phyloP scores from a whole-genome alignment of 768 basidiomycete genomes.

The Lactarius pseudohatsudake region DNA sequence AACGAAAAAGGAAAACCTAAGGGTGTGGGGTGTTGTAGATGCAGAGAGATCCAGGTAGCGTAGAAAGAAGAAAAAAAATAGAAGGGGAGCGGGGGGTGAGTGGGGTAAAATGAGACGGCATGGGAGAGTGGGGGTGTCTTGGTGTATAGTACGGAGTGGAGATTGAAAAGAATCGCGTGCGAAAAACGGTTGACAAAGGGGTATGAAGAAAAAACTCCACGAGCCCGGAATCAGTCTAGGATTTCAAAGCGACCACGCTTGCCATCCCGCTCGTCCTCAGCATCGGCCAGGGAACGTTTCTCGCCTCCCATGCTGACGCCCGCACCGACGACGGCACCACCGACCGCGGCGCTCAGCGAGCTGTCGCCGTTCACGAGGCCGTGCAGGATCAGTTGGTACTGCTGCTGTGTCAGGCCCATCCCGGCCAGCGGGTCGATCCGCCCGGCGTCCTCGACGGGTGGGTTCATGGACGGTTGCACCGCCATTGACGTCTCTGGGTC shows the following conservation, averaged over 20 bases:
- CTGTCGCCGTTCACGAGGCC: slow-evolving; percentile 64
- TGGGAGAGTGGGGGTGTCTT: not conserved
- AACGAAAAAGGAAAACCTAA: not conserved
- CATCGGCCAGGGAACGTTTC: slow-evolving; percentile 34
- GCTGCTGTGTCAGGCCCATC: slow-evolving; percentile 87
- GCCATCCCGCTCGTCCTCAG: slow-evolving; percentile 37
- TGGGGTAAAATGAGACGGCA: not conserved
- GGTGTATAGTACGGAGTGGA: not conserved
- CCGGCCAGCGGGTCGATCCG: slow-evolving; percentile 78
- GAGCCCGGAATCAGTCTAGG: slow-evolving; percentile 34
- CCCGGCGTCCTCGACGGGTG: slow-evolving; percentile 24
- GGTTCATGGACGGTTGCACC: slow-evolving; percentile 35
- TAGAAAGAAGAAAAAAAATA: not conserved
- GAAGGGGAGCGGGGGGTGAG: not conserved
- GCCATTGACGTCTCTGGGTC: slow-evolving; percentile 45
- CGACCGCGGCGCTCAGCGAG: slow-evolving; percentile 10
- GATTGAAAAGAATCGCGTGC: not conserved
- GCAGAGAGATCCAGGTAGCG: slow-evolving; percentile 15
- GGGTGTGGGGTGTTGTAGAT: slow-evolving; percentile 11
- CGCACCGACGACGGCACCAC: slow-evolving; percentile 39
- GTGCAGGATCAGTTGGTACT: slow-evolving; percentile 77
- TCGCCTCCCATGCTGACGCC: slow-evolving; percentile 26
- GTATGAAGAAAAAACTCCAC: slow-evolving; percentile 1
- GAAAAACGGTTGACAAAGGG: not conserved
- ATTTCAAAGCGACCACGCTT: slow-evolving; percentile 45